Evolutionary conservation across 306 rosid species (phyloP).

Genomic region (Lotus japonicus): DNA sequence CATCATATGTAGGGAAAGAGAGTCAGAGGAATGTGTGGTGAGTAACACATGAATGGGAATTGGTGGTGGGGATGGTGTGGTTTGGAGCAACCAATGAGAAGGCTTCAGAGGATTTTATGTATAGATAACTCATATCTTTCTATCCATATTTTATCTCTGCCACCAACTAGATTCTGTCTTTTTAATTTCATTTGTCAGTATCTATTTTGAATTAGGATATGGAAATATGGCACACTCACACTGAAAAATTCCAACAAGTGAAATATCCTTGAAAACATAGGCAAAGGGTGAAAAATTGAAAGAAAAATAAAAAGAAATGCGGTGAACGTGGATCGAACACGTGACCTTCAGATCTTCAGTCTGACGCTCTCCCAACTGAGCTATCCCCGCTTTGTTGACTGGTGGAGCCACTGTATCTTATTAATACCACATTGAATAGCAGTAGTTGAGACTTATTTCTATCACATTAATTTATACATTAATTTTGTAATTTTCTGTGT

Average conservation of each 20-base stretch:
- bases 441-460: no score
- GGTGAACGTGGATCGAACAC: constrained; percentile 39
- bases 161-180: not conserved
- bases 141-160: constrained; percentile 69
- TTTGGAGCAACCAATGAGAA: constrained; percentile 54
- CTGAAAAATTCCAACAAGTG: no score
- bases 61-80: constrained; percentile 42
- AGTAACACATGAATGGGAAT: constrained; percentile 12
- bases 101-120: constrained; percentile 50
- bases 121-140: constrained; percentile 50
- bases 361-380: constrained; percentile 41
- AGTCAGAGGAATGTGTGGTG: constrained; percentile 19
- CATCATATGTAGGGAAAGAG: constrained; percentile 26
- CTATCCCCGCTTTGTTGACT: constrained; percentile 21
- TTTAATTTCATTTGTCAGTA: not conserved
- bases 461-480: no score
- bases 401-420: no score
- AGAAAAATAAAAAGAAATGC: not conserved
- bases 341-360: constrained; percentile 28
- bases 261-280: no score
- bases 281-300: no score
- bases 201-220: not conserved
- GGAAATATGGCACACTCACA: no score
- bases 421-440: no score
- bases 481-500: no score